Base-by-base conservation (phyloP, 306 rosid genomes). In the Geum urbanum region DNA sequence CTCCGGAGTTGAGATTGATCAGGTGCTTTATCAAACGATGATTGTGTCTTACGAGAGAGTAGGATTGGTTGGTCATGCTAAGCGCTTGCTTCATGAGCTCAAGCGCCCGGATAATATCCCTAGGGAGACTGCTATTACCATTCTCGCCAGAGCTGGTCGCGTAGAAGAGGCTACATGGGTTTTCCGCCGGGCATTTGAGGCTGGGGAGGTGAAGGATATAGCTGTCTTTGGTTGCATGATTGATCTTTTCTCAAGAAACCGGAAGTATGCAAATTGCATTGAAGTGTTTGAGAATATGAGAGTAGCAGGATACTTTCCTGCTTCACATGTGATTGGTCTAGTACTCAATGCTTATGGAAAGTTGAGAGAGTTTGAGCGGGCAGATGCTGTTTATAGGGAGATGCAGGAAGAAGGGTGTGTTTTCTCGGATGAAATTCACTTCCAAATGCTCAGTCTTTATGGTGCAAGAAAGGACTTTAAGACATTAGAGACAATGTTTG, bases 271-370 rank as follows among this genome's bases (percentile, higher is more conserved):
- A 64, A 86, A 94, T 79, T 80, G 86, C 66, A 61, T 82, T 52
- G 98, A 94, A 82, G 96, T 87, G 65, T 85, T 88, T 77, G 97
- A 90, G 81, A 88, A 88, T 81, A 94, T 88, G 98, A 84, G 96
- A 70, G 79, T 44, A 63, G 83, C 76, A 55, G 92, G 94, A 46
- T 86, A 87, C 70, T 89, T 94, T 77, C 97, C 98, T 18, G 91
- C 77, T 81, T 88, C 98, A 10, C 74, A 90, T 77, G 92, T 88
- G 69, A 86, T 90, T 78, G 90, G 88, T 72, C 87, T 88, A 10
- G 96, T 94, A 78, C 81, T 94, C 74, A 90, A 94, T 72, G 97
- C 98, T 20, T 88, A 82, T 61, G 97, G 96, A 49, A 94, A 94
- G 84, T 72, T 88, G 60, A 83, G 91, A 52, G 89, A 86, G 12